Conservation (phyloP, 2,329 filamentous ascomycete genomes). For the Boeremia lycopersici region DNA sequence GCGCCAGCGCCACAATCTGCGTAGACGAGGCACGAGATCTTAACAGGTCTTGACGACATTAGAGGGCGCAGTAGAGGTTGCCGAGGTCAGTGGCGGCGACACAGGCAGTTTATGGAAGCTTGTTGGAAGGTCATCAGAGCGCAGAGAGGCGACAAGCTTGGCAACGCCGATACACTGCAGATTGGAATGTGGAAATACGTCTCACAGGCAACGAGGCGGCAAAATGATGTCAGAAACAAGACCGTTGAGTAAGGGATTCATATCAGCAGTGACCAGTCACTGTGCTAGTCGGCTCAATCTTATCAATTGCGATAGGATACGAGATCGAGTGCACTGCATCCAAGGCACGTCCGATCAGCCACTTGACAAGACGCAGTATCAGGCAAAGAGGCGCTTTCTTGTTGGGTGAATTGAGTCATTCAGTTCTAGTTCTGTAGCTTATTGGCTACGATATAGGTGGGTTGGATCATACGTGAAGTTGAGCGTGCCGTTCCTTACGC, state of each 20-base stretch:
- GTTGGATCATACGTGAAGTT: too few species aligned
- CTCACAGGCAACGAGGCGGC: slow-evolving; percentile 1
- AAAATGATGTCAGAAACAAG: not conserved
- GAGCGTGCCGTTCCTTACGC: slow-evolving; percentile 8
- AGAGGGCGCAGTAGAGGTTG: not conserved
- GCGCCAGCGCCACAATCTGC: slow-evolving; percentile 24
- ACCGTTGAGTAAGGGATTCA: not conserved
- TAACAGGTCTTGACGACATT: slow-evolving; percentile 2
- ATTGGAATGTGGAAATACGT: not conserved
- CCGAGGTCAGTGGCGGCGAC: slow-evolving; percentile 9
- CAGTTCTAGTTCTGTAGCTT: not conserved
- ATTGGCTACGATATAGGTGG: not conserved
- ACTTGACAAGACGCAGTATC: too few species aligned
- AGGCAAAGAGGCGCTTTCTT: too few species aligned
- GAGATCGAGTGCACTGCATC: not conserved
- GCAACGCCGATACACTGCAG: slow-evolving; percentile 1
- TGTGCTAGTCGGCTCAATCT: not conserved
- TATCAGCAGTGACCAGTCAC: not conserved
- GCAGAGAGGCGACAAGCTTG: not conserved
- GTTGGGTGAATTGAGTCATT: too few species aligned
- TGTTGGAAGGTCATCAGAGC: not conserved
- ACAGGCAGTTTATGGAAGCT: slow-evolving; percentile 8
- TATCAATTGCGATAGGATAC: not conserved
- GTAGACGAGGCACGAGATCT: slow-evolving; percentile 6
- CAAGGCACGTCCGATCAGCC: too few species aligned